phyloP scores from a whole-genome alignment of 331 rosid species.

The Pyrus hybrid region DNA sequence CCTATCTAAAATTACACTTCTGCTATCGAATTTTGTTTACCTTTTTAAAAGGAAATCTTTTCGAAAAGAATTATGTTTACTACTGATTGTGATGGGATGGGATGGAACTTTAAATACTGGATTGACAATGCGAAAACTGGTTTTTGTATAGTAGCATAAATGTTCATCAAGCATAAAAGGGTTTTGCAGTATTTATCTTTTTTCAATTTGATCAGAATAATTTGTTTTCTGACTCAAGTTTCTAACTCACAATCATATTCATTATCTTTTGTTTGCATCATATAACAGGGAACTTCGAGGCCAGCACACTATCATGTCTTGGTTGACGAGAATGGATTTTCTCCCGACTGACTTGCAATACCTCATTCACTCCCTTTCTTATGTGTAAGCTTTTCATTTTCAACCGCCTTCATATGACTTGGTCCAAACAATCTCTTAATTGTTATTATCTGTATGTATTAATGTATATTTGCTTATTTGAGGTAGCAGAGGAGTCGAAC shows the following conservation, averaged over 20 bases:
- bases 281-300: constrained; percentile 75
- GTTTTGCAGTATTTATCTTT: no score
- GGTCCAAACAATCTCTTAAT: not conserved
- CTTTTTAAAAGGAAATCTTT: no score
- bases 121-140: no score
- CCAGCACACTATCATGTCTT: constrained; percentile 87
- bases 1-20: no score
- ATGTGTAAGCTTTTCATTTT: constrained; percentile 54
- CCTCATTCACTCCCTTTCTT: constrained; percentile 58
- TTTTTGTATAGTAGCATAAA: no score
- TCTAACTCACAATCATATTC: not conserved
- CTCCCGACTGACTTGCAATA: constrained; percentile 70
- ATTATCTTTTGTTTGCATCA: not conserved
- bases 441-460: not conserved
- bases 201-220: no score
- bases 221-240: not conserved
- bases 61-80: no score
- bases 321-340: constrained; percentile 85
- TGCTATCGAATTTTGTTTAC: no score
- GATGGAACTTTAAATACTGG: no score
- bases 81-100: no score
- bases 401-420: constrained; percentile 5
- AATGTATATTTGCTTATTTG: constrained; percentile 12
- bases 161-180: no score
- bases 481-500: constrained; percentile 87